These are phyloP conservation scores for Arabidopsis arenosa DNA, from an alignment of 345 rosid genomes.

Conservation along the genomic window DNA sequence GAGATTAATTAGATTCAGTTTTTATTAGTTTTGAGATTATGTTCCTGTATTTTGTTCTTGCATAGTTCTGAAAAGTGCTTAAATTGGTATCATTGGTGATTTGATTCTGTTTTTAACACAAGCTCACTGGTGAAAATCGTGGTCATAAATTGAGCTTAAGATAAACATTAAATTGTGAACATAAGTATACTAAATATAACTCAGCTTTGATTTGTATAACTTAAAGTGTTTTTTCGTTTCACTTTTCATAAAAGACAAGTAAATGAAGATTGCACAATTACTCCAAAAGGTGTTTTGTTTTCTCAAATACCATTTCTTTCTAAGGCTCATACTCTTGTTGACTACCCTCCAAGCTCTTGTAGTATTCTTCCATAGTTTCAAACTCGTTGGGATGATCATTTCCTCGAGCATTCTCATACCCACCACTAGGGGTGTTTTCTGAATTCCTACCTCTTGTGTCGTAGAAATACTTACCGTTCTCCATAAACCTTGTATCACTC, in stretches of 20 bases:
- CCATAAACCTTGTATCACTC: slow-evolving; percentile 68
- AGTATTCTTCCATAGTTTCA: slow-evolving; percentile 63
- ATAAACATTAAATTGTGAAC: not conserved
- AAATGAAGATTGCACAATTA: slow-evolving; percentile 15
- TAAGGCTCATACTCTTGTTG: slow-evolving; percentile 57
- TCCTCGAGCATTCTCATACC: slow-evolving; percentile 30
- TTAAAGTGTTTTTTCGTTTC: slow-evolving; percentile 10
- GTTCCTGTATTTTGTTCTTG: slow-evolving; percentile 10
- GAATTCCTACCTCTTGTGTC: slow-evolving; percentile 36
- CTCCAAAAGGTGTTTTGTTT: slow-evolving; percentile 27
- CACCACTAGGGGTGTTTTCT: slow-evolving; percentile 19
- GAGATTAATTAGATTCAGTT: not conserved
- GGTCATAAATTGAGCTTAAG: not conserved
- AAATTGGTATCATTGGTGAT: not conserved
- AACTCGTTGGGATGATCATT: slow-evolving; percentile 49
- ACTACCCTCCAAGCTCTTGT: slow-evolving; percentile 48
- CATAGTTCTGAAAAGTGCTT: slow-evolving; percentile 1
- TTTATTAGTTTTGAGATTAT: not conserved
- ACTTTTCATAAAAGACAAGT: slow-evolving; percentile 29
- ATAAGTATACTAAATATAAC: slow-evolving; percentile 3
- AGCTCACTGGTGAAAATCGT: not conserved
- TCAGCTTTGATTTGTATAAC: slow-evolving; percentile 32
- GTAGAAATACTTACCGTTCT: slow-evolving; percentile 54
- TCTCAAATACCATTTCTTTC: slow-evolving; percentile 9
- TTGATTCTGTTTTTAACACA: not conserved